Evolutionary conservation across 129 eudicot genomes (phyloP), one percentile per base, ranked within the genome.

Genomic region (Lactuca saligna): DNA sequence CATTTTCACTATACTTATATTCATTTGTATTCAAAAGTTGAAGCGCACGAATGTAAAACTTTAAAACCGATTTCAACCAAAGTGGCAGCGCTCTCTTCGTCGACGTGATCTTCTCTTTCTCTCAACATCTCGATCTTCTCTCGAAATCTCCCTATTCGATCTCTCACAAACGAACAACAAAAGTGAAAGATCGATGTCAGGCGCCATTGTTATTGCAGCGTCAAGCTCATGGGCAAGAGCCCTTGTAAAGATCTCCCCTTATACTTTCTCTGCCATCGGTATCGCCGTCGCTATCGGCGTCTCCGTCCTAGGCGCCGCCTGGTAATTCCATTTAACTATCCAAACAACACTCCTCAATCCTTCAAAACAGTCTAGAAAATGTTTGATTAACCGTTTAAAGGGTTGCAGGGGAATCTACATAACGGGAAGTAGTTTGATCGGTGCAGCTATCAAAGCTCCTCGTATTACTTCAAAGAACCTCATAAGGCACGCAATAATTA

Each of bases 401-500:
- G n/a, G 14, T 37, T 4, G 34, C 62, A 88, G 96, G 96, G 96
- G 96, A 8, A 86, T 89, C 35, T 89, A 83, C 58, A 91, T 88
- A 16, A 91, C 97, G 4, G 97, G 97, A 25, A 91, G 96, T 79
- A 91, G 97, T 82, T 82, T 91, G 72, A 91, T 91, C 67, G 97
- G 97, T 78, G 96, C 96, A 4, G 96, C 97, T 3, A 83, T 91
- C 63, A 91, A 91, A 80, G 97, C 97, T 41, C 97, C 97, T 7
- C 92, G 97, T 13, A 91, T 91, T 9, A 91, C 97, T 15, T 88
- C 97, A 13, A 91, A 91, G 61, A 88, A 91, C 65, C 93, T 88
- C 29, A 89, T 89, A 62, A 89, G 96, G 96, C 85, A 69, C 29
- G 50, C n/a, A 2, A 46, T 63, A 4, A 6, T 64, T 39, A 20